These are phyloP conservation scores for Petasospora fabianii DNA, from an alignment of 1,139 yeast species.

Conservation along the genomic window DNA sequence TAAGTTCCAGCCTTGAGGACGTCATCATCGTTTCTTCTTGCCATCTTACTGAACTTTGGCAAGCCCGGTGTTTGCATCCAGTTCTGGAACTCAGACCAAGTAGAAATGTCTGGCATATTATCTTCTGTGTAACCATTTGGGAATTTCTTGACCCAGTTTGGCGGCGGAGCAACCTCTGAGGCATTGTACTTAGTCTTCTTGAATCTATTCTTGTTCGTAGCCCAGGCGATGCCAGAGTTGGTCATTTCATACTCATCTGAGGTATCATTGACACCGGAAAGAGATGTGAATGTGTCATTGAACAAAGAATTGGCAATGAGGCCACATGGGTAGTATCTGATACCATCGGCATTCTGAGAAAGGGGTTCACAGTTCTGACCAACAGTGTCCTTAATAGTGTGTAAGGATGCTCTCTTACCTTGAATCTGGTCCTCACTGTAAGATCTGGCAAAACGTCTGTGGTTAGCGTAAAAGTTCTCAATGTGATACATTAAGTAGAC, in stretches of 20 bases:
- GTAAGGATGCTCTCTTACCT: constrained; percentile 61
- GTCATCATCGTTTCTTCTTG: constrained; percentile 71
- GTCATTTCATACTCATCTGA: constrained; percentile 56
- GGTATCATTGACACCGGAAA: constrained; percentile 47
- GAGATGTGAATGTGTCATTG: constrained; percentile 72
- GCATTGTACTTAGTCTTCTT: constrained; percentile 72
- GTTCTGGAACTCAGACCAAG: constrained; percentile 84
- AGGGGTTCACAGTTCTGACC: constrained; percentile 92
- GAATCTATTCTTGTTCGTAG: constrained; percentile 72
- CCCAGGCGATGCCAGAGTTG: constrained; percentile 79
- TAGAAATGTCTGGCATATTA: constrained; percentile 76
- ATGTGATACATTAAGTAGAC: constrained; percentile 77
- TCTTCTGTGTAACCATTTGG: constrained; percentile 90
- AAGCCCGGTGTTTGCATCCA: constrained; percentile 98
- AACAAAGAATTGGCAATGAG: constrained; percentile 89
- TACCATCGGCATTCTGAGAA: constrained; percentile 46
- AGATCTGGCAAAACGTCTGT: constrained; percentile 87
- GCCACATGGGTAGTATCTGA: constrained; percentile 86
- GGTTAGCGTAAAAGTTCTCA: constrained; percentile 86
- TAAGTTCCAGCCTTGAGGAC: constrained; percentile 64
- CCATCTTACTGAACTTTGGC: constrained; percentile 79
- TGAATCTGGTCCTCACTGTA: constrained; percentile 86
- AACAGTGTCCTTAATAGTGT: constrained; percentile 56
- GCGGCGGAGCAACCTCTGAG: constrained; percentile 86
- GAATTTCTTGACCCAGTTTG: constrained; percentile 79